Evolutionary conservation across 2,329 filamentous ascomycete genomes (phyloP).

Genomic region (Fusarium nygamai): DNA sequence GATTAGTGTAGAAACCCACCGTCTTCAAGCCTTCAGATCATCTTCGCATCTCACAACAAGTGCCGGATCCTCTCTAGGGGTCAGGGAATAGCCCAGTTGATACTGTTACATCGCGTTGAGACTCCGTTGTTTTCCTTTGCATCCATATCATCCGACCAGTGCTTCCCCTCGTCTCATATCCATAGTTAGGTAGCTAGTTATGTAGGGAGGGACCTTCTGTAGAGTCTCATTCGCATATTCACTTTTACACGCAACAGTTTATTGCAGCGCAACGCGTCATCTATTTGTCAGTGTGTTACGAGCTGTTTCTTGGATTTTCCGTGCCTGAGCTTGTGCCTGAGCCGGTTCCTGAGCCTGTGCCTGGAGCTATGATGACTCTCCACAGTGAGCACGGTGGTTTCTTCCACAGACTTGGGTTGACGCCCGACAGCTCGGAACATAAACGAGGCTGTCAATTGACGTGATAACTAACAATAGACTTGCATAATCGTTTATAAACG

Average conservation of each 20-base stretch:
- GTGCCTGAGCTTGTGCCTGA: not conserved
- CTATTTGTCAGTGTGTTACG: conserved; percentile 24
- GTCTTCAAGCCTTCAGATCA: conserved; percentile 14
- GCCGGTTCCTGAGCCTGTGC: not conserved
- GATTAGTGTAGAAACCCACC: not conserved
- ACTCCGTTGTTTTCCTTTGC: conserved; percentile 16
- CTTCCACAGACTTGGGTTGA: not conserved
- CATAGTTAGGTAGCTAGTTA: not conserved
- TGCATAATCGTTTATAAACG: conserved; percentile 22
- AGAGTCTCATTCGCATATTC: conserved; percentile 32
- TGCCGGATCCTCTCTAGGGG: conserved; percentile 34
- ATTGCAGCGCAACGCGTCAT: conserved; percentile 30
- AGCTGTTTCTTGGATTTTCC: conserved; percentile 5
- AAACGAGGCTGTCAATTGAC: conserved; percentile 14
- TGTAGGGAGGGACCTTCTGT: not conserved
- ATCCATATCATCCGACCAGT: conserved; percentile 21
- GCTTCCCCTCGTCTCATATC: conserved; percentile 34
- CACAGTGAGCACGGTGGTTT: conserved; percentile 15
- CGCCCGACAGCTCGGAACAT: conserved; percentile 11
- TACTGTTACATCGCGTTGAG: conserved; percentile 34
- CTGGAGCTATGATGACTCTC: conserved; percentile 2
- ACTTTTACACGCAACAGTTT: conserved; percentile 18
- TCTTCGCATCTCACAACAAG: conserved; percentile 20
- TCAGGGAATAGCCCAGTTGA: conserved; percentile 33
- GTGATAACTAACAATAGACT: not conserved